A percentile compares a stretch with the other conserved stretches of the same genome.
Evolutionary conservation across 2,329 filamentous ascomycete genomes (phyloP).

Genomic region (Epichloe brachyelytri): DNA sequence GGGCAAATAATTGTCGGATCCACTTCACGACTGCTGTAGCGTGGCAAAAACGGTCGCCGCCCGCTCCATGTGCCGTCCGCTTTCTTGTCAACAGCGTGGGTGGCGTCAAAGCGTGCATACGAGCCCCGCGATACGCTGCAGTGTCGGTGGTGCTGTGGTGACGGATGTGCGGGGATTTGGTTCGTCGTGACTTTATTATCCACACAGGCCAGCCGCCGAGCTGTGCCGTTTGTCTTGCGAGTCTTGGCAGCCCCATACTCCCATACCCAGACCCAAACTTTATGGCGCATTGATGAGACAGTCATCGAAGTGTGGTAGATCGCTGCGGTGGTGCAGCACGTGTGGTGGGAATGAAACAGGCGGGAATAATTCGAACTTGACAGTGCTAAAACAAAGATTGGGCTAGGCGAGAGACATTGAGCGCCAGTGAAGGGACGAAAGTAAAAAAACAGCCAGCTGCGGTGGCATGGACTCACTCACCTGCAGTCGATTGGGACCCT

Average conservation of each 20-base stretch:
- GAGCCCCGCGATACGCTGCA: neutral
- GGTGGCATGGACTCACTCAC: neutral
- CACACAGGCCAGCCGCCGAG: constrained; percentile 4
- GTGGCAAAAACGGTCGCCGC: neutral
- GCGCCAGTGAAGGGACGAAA: too few species aligned
- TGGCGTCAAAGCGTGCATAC: neutral
- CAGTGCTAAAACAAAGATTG: neutral
- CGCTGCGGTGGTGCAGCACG: neutral
- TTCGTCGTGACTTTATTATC: neutral
- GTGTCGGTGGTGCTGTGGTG: neutral
- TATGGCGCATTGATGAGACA: neutral
- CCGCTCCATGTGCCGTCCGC: neutral
- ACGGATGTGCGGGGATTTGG: neutral
- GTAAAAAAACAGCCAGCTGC: neutral
- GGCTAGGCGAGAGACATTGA: neutral
- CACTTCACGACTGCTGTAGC: constrained; percentile 7
- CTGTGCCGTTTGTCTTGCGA: neutral
- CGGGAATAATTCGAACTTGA: neutral
- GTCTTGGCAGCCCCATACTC: neutral
- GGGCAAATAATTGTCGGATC: constrained; percentile 3
- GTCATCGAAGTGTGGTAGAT: neutral
- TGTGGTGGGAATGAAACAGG: neutral
- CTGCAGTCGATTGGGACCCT: neutral
- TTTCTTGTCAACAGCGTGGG: neutral
- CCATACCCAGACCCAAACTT: neutral